Conservation (phyloP, 768 basidiomycete genomes). For the Myochromella boudieri region DNA sequence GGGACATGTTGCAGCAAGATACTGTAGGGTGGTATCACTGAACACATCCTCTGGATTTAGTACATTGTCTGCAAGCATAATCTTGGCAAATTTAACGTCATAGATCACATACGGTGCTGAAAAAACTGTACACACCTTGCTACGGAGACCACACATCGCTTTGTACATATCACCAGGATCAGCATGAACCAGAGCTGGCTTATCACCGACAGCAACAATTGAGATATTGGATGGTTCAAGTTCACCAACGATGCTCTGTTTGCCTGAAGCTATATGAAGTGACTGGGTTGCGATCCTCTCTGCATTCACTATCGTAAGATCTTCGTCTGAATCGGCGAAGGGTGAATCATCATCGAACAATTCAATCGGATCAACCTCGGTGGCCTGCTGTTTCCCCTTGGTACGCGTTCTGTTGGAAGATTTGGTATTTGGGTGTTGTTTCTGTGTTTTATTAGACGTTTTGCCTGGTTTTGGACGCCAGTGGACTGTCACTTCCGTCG, state of each 20-base stretch:
- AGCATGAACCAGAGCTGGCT: conserved; percentile 3
- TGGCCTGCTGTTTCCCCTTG: conserved; percentile 26
- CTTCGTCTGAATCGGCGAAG: conserved; percentile 20
- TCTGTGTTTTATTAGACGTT: conserved; percentile 20
- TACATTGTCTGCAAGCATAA: conserved; percentile 25
- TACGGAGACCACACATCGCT: conserved; percentile 22
- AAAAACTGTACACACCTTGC: conserved; percentile 24
- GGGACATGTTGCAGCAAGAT: conserved; percentile 38
- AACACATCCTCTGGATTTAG: conserved; percentile 30
- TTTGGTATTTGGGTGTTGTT: conserved; percentile 15
- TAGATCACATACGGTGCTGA: neutral
- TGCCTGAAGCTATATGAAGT: neutral
- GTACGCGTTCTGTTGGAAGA: conserved; percentile 21
- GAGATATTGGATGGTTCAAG: neutral
- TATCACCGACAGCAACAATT: neutral
- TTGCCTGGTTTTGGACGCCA: conserved; percentile 32
- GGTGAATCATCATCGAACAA: conserved; percentile 28
- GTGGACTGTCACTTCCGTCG: conserved; percentile 25
- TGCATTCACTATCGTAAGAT: conserved; percentile 18
- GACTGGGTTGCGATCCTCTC: neutral
- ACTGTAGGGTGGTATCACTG: conserved; percentile 33
- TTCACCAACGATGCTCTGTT: neutral
- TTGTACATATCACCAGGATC: conserved; percentile 24
- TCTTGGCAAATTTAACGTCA: conserved; percentile 18
- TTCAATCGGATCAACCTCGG: conserved; percentile 34